phyloP scores from a whole-genome alignment of 2,329 filamentous ascomycete genomes.

The Talaromyces funiculosus region DNA sequence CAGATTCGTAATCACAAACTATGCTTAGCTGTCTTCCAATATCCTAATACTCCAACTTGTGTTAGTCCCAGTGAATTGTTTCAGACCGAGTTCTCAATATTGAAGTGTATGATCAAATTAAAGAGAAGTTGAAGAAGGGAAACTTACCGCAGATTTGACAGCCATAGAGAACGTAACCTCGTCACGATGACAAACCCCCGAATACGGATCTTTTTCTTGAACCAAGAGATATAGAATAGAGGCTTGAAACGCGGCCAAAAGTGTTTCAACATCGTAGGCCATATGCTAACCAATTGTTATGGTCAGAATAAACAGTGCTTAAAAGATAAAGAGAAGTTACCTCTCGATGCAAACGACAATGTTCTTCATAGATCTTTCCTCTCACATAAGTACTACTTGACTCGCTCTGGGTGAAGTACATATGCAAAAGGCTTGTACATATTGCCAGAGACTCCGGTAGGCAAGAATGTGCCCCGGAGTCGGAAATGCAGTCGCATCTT shows the following conservation, averaged over 20 bases:
- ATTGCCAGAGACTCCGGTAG: slow-evolving; percentile 4
- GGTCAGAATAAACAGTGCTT: too few species aligned
- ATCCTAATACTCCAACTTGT: not conserved
- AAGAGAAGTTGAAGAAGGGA: too few species aligned
- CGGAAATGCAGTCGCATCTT: not conserved
- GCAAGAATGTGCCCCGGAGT: slow-evolving; percentile 3
- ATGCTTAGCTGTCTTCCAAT: not conserved
- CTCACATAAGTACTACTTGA: slow-evolving; percentile 2
- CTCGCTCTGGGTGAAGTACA: slow-evolving; percentile 3
- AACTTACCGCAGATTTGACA: not conserved
- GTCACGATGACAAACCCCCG: not conserved
- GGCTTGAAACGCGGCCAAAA: slow-evolving; percentile 2
- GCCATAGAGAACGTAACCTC: not conserved
- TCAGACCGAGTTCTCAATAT: not conserved
- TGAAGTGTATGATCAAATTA: too few species aligned
- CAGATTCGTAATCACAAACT: not conserved
- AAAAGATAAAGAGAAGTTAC: not conserved
- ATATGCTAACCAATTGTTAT: not conserved
- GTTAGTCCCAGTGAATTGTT: not conserved
- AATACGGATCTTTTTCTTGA: not conserved
- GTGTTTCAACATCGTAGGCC: slow-evolving; percentile 1
- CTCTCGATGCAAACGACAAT: slow-evolving; percentile 1
- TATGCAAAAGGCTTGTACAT: slow-evolving; percentile 7
- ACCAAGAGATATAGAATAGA: not conserved
- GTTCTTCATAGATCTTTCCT: not conserved